Evolutionary conservation across 768 basidiomycete species (phyloP).

Genomic region (Paxillus involutus): DNA sequence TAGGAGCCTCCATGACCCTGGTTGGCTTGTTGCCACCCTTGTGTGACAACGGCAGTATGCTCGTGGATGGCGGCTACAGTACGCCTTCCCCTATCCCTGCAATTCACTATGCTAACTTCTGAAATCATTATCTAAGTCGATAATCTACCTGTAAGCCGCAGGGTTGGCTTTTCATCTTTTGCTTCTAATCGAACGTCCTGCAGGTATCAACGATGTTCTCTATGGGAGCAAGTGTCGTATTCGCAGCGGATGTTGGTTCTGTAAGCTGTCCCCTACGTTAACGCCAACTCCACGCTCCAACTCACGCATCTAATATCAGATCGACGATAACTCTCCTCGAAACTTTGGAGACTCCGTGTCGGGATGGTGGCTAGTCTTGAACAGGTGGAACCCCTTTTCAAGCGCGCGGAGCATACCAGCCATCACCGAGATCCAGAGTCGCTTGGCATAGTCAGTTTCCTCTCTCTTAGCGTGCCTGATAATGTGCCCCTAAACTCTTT

Average conservation of each 20-base stretch:
- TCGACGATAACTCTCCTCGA: conserved; percentile 94
- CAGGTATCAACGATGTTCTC: conserved; percentile 90
- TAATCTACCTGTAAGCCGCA: conserved; percentile 73
- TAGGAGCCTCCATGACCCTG: conserved; percentile 95
- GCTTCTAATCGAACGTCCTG: not conserved
- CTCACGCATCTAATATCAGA: conserved; percentile 35
- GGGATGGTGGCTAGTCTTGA: conserved; percentile 94
- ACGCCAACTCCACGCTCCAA: not conserved
- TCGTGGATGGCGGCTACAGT: conserved; percentile 91
- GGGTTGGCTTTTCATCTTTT: not conserved
- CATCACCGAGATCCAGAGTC: conserved; percentile 91
- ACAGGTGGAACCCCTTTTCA: conserved; percentile 91
- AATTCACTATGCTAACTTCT: not conserved
- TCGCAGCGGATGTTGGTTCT: conserved; percentile 91
- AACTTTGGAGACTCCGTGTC: conserved; percentile 94
- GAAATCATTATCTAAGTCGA: conserved; percentile 54
- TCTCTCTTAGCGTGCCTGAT: not conserved
- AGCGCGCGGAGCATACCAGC: conserved; percentile 74
- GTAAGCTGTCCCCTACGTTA: conserved; percentile 42
- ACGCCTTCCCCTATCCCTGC: conserved; percentile 27
- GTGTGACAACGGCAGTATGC: conserved; percentile 89
- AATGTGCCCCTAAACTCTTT: conserved; percentile 6
- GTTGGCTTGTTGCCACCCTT: conserved; percentile 93
- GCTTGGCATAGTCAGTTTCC: conserved; percentile 85
- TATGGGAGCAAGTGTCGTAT: conserved; percentile 86